Evolutionary conservation across 1,284 basidiomycete genomes (phyloP).

Genomic region (Cystobasidium sp.): DNA sequence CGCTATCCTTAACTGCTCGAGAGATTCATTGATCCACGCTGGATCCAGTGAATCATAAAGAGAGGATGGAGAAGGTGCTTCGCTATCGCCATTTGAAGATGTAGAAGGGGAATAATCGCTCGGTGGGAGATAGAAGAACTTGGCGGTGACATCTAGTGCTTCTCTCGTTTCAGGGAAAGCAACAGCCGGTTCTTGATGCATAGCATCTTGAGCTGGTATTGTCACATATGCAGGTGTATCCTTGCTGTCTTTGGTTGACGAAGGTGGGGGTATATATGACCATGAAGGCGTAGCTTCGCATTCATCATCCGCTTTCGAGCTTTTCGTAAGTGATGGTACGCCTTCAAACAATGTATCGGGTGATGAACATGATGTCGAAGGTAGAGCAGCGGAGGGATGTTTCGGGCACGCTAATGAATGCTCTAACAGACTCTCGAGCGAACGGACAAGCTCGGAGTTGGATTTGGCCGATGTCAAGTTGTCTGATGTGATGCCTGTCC

Average conservation of each 20-base stretch:
- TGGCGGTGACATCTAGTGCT: conserved; percentile 43
- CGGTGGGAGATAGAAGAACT: conserved; percentile 45
- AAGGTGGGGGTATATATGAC: conserved; percentile 21
- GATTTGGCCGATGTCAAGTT: conserved; percentile 29
- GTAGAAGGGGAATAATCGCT: conserved; percentile 9
- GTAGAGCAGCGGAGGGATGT: conserved; percentile 29
- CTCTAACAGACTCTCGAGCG: conserved; percentile 33
- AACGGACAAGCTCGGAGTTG: conserved; percentile 44
- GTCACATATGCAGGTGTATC: conserved; percentile 28
- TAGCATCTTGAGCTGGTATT: conserved; percentile 34
- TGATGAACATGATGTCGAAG: conserved; percentile 27
- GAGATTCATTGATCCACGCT: conserved; percentile 34
- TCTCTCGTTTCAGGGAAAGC: conserved; percentile 33
- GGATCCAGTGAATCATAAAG: conserved; percentile 28
- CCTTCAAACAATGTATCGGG: conserved; percentile 7
- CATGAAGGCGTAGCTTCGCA: conserved; percentile 32
- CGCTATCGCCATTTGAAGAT: neutral
- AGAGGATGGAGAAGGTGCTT: neutral
- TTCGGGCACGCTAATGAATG: conserved; percentile 36
- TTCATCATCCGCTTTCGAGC: conserved; percentile 5
- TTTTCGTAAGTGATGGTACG: neutral
- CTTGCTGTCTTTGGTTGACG: neutral
- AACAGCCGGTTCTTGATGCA: conserved; percentile 38
- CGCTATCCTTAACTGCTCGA: conserved; percentile 30
- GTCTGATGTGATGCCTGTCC: conserved; percentile 31